Conservation (phyloP, 2,329 filamentous ascomycete species). For the Penicillium sp. region DNA sequence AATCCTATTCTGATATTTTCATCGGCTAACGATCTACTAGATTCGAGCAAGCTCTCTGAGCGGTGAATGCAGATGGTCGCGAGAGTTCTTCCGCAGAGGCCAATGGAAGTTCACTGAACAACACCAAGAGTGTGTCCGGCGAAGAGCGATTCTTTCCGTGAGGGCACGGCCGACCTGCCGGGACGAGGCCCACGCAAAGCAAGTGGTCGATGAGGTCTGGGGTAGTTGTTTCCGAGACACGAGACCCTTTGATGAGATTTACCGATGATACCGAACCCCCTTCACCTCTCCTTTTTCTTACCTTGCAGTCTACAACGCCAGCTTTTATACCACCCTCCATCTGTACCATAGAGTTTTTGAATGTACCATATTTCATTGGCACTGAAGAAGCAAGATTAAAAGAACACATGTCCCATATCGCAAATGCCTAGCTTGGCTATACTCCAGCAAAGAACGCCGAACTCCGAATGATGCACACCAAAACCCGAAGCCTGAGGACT, state of each 20-base stretch:
- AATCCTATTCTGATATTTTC: neutral
- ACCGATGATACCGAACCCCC: constrained; percentile 52
- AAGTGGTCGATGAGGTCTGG: constrained; percentile 96
- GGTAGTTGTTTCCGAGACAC: constrained; percentile 95
- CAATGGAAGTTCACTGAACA: constrained; percentile 91
- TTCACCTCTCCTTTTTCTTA: neutral
- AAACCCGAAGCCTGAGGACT: constrained; percentile 12
- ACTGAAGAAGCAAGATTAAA: constrained; percentile 17
- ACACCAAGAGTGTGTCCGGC: constrained; percentile 86
- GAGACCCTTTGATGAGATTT: constrained; percentile 94
- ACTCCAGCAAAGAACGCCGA: constrained; percentile 9
- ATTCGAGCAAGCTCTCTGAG: constrained; percentile 91
- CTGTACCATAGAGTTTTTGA: constrained; percentile 23
- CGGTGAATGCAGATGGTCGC: constrained; percentile 87
- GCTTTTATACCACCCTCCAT: constrained; percentile 2
- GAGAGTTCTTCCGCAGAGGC: constrained; percentile 79
- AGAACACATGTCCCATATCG: constrained; percentile 19
- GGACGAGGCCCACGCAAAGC: constrained; percentile 80
- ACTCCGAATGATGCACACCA: constrained; percentile 18
- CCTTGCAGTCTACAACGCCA: neutral
- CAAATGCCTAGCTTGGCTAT: constrained; percentile 12
- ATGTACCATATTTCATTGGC: constrained; percentile 27
- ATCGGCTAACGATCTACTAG: constrained; percentile 44
- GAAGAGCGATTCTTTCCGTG: constrained; percentile 77
- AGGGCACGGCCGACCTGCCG: constrained; percentile 75